These are phyloP conservation scores for Colletotrichum caudatum DNA, from an alignment of 2,329 filamentous ascomycete genomes.

Conservation along the genomic window DNA sequence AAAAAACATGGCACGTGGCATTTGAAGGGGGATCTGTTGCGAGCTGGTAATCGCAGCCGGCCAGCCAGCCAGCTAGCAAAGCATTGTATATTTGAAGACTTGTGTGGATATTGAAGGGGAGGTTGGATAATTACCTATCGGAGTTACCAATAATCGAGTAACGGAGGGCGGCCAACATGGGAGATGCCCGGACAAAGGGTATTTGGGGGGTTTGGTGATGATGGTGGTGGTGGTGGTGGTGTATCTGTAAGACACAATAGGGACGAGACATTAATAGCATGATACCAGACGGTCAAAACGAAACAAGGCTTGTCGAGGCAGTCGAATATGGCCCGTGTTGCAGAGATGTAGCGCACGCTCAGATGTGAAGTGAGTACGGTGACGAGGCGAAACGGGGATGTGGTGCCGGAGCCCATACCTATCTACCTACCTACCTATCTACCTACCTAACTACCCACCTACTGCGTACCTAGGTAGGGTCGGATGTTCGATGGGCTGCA, in stretches of 20 bases:
- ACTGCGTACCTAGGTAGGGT: not conserved
- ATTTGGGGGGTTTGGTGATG: not conserved
- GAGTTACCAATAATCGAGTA: not conserved
- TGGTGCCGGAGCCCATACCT: not conserved
- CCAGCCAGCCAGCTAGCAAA: slow-evolving; percentile 2
- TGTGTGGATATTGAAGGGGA: slow-evolving; percentile 17
- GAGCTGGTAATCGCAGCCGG: slow-evolving; percentile 7
- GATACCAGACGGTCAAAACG: slow-evolving; percentile 40
- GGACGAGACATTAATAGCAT: slow-evolving; percentile 39
- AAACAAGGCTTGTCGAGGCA: slow-evolving; percentile 26
- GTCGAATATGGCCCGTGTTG: slow-evolving; percentile 21
- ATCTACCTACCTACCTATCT: too few relatives aligned
- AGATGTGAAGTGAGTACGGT: slow-evolving; percentile 27
- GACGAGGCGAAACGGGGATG: slow-evolving; percentile 37
- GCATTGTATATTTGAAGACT: slow-evolving; percentile 2
- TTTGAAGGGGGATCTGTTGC: slow-evolving; percentile 31
- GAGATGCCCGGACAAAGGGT: slow-evolving; percentile 27
- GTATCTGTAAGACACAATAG: slow-evolving; percentile 5
- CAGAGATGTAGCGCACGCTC: slow-evolving; percentile 19
- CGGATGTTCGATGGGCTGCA: not conserved
- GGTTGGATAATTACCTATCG: not conserved
- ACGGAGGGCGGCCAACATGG: slow-evolving; percentile 14
- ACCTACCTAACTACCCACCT: too few relatives aligned
- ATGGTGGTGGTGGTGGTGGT: not conserved
- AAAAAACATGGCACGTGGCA: slow-evolving; percentile 41